Evolutionary conservation across 2,329 filamentous ascomycete genomes (phyloP).

Genomic region (Fusarium sp.): DNA sequence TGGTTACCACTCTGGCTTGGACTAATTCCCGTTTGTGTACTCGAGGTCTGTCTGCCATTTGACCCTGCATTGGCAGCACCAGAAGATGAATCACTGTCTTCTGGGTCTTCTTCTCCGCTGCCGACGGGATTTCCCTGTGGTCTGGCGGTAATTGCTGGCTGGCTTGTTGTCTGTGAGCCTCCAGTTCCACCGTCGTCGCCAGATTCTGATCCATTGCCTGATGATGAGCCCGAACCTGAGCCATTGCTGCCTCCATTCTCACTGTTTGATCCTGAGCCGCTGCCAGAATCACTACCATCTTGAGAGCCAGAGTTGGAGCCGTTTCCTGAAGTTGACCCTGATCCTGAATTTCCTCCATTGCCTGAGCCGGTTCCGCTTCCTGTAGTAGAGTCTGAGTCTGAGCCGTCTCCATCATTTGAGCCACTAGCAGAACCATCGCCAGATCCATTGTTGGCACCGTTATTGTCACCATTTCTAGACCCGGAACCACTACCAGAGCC

Average conservation of each 20-base stretch:
- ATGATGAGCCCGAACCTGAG: neutral
- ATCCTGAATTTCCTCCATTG: neutral
- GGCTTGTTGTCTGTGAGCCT: neutral
- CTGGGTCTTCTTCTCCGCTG: neutral
- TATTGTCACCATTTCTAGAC: neutral
- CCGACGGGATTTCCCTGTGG: constrained; percentile 2
- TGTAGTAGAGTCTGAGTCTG: neutral
- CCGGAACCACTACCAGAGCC: neutral
- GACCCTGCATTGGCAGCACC: neutral
- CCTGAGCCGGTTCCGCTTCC: neutral
- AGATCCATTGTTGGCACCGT: neutral
- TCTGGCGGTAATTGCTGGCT: neutral
- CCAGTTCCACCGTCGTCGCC: neutral
- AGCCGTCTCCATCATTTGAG: neutral
- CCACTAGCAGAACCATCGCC: neutral
- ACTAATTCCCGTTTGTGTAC: neutral
- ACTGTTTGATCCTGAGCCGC: neutral
- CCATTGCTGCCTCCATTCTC: neutral
- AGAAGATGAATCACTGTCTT: neutral
- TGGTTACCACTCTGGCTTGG: neutral
- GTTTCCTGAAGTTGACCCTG: neutral
- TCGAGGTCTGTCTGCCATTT: neutral
- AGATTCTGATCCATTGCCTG: neutral
- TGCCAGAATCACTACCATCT: neutral
- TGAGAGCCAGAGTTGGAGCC: neutral